Evolutionary conservation across 2,329 filamentous ascomycete genomes (phyloP).

Genomic region (Knoxdaviesia capensis): DNA sequence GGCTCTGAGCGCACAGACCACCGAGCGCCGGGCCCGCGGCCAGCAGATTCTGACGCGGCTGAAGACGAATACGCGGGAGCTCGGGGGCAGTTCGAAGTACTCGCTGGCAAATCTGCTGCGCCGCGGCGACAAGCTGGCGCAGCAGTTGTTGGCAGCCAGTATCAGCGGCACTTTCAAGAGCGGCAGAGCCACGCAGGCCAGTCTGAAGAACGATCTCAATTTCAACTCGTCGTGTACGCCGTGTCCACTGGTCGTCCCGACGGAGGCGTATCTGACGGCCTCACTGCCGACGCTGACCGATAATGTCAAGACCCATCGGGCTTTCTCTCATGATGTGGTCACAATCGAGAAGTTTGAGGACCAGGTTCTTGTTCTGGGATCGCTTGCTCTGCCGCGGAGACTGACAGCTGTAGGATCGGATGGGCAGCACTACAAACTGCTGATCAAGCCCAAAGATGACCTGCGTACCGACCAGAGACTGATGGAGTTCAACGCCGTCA

Average conservation of each 20-base stretch:
- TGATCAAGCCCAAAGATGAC: conserved; percentile 97
- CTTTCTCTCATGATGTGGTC: conserved; percentile 72
- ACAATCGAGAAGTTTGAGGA: conserved; percentile 68
- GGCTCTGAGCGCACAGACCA: conserved; percentile 47
- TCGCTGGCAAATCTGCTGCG: conserved; percentile 41
- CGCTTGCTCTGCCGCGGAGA: conserved; percentile 79
- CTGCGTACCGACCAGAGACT: conserved; percentile 91
- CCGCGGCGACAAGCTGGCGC: conserved; percentile 64
- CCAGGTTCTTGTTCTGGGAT: conserved; percentile 75
- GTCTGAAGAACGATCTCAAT: conserved; percentile 53
- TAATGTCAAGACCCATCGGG: conserved; percentile 55
- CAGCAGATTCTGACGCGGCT: conserved; percentile 29
- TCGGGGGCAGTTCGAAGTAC: conserved; percentile 1
- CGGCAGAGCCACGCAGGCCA: conserved; percentile 48
- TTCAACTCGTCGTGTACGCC: conserved; percentile 76
- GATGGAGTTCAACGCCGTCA: conserved; percentile 98
- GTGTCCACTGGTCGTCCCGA: conserved; percentile 70
- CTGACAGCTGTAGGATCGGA: conserved; percentile 78
- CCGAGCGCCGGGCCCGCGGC: conserved; percentile 39
- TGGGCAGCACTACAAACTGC: conserved; percentile 67
- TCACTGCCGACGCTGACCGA: conserved; percentile 60
- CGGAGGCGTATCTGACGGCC: conserved; percentile 67
- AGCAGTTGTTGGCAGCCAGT: conserved; percentile 63
- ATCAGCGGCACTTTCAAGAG: conserved; percentile 53
- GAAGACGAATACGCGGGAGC: conserved; percentile 8